These are phyloP conservation scores for Lagenidium giganteum DNA, from an alignment of 352 stramenopile species.

Conservation along the genomic window DNA sequence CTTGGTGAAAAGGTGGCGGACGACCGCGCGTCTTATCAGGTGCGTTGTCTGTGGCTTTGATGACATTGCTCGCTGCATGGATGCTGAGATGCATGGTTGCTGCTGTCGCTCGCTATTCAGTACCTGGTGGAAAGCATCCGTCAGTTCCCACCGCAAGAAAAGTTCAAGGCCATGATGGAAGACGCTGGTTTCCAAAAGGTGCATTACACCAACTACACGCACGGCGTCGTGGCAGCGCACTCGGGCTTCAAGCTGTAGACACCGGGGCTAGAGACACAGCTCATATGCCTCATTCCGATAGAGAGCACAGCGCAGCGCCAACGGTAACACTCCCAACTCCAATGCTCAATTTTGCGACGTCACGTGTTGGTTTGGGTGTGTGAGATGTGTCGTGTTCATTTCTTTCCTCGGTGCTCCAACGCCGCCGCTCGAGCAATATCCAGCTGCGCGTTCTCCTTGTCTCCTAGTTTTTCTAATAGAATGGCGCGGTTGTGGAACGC, in stretches of 20 bases:
- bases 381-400: too few species aligned
- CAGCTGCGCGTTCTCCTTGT: slow-evolving; percentile 24
- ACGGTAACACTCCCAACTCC: too few species aligned
- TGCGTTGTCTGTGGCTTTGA: slow-evolving; percentile 6
- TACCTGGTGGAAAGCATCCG: slow-evolving; percentile 99
- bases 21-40: slow-evolving; percentile 96
- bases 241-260: slow-evolving; percentile 96
- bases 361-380: too few species aligned
- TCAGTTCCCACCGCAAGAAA: slow-evolving; percentile 96
- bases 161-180: slow-evolving; percentile 94
- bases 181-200: slow-evolving; percentile 91
- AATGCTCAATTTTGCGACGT: too few species aligned
- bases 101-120: slow-evolving; percentile 16
- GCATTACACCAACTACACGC: slow-evolving; percentile 96
- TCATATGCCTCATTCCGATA: too few species aligned
- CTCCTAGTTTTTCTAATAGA: slow-evolving; percentile 66
- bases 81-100: background rate
- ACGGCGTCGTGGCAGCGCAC: slow-evolving; percentile 97
- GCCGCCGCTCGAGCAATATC: slow-evolving; percentile 28
- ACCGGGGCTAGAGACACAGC: too few species aligned
- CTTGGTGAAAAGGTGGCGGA: slow-evolving; percentile 93
- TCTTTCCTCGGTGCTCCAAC: slow-evolving; percentile 6
- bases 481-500: slow-evolving; percentile 84
- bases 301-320: too few species aligned
- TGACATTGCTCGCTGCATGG: background rate